Evolutionary conservation across 306 rosid genomes (phyloP).

Genomic region (Adenanthera pavonina): DNA sequence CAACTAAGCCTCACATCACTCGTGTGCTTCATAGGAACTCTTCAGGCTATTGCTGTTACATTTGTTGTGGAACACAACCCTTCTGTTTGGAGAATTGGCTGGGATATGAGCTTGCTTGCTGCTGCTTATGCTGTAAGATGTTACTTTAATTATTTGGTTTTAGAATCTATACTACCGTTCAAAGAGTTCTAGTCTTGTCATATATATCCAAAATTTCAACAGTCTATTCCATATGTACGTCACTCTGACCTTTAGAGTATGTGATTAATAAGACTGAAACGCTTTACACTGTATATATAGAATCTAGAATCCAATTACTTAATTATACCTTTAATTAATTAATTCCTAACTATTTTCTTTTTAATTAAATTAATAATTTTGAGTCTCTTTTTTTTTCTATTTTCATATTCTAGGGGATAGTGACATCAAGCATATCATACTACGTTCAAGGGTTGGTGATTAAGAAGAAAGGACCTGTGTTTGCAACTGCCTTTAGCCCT

Average conservation of each 20-base stretch:
- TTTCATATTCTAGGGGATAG: conserved; percentile 68
- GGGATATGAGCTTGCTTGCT: conserved; percentile 92
- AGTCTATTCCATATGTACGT: too few relatives aligned
- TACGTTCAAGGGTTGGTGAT: conserved; percentile 96
- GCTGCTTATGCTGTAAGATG: conserved; percentile 93
- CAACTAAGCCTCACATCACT: conserved; percentile 82
- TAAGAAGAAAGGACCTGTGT: conserved; percentile 87
- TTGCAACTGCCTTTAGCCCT: conserved; percentile 98
- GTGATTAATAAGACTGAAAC: too few relatives aligned
- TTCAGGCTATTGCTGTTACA: conserved; percentile 88
- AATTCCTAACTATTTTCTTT: too few relatives aligned
- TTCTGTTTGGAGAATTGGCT: conserved; percentile 85
- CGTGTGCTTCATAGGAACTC: conserved; percentile 77
- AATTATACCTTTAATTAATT: too few relatives aligned
- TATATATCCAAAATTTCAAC: too few relatives aligned
- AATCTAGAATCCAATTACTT: too few relatives aligned
- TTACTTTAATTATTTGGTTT: background rate
- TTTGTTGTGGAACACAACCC: conserved; percentile 73
- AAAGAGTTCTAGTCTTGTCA: too few relatives aligned
- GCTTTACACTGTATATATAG: too few relatives aligned
- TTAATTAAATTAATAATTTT: background rate
- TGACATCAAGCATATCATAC: conserved; percentile 86
- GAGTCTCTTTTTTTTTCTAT: background rate
- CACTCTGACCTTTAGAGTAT: too few relatives aligned
- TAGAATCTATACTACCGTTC: too few relatives aligned